Evolutionary conservation across 2,329 filamentous ascomycete genomes (phyloP).

Genomic region (Penicillium psychrosexuale): DNA sequence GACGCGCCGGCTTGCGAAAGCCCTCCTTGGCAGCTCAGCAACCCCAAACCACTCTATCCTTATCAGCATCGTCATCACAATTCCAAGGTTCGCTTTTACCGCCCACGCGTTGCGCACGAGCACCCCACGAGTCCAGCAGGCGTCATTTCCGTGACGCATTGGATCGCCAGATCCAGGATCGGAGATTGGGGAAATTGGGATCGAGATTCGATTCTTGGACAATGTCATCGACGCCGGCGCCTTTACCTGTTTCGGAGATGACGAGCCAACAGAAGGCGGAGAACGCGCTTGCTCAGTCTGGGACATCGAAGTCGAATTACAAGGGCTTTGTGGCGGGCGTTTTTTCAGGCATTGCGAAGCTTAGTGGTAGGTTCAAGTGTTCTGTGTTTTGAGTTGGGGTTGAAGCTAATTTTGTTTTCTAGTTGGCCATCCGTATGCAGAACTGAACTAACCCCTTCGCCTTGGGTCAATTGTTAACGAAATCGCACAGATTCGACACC

Average conservation of each 20-base stretch:
- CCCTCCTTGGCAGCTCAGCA: not conserved
- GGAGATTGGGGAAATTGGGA: not conserved
- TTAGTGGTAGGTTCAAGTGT: constrained; percentile 61
- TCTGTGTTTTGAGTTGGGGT: not conserved
- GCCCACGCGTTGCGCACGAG: not conserved
- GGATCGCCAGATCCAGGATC: not conserved
- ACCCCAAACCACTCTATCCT: not conserved
- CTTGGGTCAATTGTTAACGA: not conserved
- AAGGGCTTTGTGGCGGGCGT: constrained; percentile 97
- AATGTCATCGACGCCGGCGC: constrained; percentile 27
- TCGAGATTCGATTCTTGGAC: not conserved
- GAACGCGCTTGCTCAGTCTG: constrained; percentile 11
- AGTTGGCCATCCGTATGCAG: constrained; percentile 60
- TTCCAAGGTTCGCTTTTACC: not conserved
- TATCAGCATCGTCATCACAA: constrained; percentile 1
- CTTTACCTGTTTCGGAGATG: constrained; percentile 9
- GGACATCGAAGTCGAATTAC: constrained; percentile 58
- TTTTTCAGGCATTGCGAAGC: constrained; percentile 88
- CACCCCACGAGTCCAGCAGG: not conserved
- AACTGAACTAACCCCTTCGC: not conserved
- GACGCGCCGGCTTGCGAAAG: not conserved
- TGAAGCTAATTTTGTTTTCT: constrained; percentile 4
- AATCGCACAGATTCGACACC: constrained; percentile 73
- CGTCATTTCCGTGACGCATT: constrained; percentile 10
- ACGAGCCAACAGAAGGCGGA: constrained; percentile 8